phyloP scores from a whole-genome alignment of 23 red algal genomes.

The Gracilaria gracilis region DNA sequence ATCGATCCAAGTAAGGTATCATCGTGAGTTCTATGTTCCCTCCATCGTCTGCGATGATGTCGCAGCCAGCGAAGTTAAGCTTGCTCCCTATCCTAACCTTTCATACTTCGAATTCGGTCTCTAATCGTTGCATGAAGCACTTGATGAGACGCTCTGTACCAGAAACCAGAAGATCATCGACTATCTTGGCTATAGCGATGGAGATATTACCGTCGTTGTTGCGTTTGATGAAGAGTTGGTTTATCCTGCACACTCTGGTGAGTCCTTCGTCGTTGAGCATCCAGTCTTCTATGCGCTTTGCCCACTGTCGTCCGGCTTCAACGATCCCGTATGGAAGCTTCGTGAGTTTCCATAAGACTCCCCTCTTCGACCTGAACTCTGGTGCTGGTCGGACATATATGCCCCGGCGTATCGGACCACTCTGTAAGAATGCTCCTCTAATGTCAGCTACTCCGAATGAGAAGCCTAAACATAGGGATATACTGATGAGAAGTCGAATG shows the following conservation, averaged over 20 bases:
- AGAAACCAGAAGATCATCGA: conserved; percentile 21
- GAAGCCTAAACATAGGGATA: not conserved
- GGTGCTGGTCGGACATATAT: conserved; percentile 31
- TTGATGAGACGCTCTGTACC: not conserved
- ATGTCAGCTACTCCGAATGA: not conserved
- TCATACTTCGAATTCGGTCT: not conserved
- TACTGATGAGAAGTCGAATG: not conserved
- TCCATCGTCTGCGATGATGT: not conserved
- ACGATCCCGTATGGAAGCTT: conserved; percentile 34
- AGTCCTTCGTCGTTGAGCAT: not conserved
- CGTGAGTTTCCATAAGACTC: conserved; percentile 24
- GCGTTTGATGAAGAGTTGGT: not conserved
- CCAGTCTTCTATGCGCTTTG: conserved; percentile 3
- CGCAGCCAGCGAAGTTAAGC: conserved; percentile 23
- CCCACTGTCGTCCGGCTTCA: conserved; percentile 23
- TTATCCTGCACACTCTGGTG: not conserved
- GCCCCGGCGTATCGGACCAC: not conserved
- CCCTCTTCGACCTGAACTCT: not conserved
- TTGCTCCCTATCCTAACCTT: not conserved
- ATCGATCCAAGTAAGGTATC: not conserved
- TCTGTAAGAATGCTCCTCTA: conserved; percentile 26
- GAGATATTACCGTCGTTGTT: not conserved
- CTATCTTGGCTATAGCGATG: conserved; percentile 35
- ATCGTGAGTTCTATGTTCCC: conserved; percentile 14
- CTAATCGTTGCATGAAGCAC: not conserved